Base-by-base conservation (phyloP, 768 basidiomycete genomes). In the button mushroom (Agaricus bisporus) region DNA sequence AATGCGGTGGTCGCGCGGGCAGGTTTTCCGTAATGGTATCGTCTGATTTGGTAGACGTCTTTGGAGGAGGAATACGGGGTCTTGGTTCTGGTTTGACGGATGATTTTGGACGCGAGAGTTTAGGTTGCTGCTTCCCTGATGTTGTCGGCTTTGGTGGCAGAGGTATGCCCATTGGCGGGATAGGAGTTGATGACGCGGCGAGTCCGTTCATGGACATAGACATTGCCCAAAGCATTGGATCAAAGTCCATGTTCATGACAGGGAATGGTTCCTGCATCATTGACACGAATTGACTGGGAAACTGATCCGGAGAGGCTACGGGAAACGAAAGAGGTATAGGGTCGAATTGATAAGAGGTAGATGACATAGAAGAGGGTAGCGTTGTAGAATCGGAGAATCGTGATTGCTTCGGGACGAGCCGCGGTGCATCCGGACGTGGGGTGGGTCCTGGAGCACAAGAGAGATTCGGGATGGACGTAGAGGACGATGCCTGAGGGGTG, bases 221-320 rank as follows among this genome's bases (percentile, higher is more conserved):
- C 35, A 26, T 44, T n/a, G 51, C 10, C 36, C 32, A 38, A n/a
- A 52, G 9, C 26, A 52, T 14, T 15, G 51, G 51, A n/a, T 52
- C 51, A 26, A 52, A 52, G 11, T 37, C 36, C 35, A 45, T 37
- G 11, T n/a, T 20, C 36, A 36, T 35, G 20, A 22, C 18, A 10
- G 14, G 10, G 26, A 20, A 22, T 18, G 35, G 14, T 12, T 26
- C 41, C 20, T 22, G 48, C 28, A 38, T 44, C 43, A 26, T 44
- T 17, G 37, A 45, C 7, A 32, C 1, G 6, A 32, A 20, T 11
- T 44, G 48, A 36, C 14, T 11, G 8, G 22, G 10, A 18, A 12
- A 45, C 15, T 12, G 20, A 22, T 43, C 28, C 46, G 6, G 46
- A 2, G 22, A 8, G 32, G 15, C 1, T 18, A 9, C 11, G 32